Percentiles rank a stretch among this genome's conserved stretches.
phyloP scores from a whole-genome alignment of 495 filamentous ascomycete species.

The Parathielavia appendiculata region DNA sequence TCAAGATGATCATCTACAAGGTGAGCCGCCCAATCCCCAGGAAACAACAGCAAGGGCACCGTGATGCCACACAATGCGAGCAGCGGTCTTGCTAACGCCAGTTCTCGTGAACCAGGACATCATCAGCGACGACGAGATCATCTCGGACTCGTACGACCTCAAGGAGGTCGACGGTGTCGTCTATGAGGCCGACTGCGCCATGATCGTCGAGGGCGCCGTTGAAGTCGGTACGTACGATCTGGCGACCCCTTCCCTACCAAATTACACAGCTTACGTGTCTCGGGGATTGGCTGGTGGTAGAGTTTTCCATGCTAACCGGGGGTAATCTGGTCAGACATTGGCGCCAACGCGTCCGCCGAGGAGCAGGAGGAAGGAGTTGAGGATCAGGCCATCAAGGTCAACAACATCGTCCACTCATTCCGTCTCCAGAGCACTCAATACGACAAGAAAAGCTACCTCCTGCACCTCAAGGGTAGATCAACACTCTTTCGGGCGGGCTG shows the following conservation, averaged over 20 bases:
- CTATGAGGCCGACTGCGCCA: conserved; percentile 85
- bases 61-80: background rate
- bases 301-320: background rate
- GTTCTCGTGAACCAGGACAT: conserved; percentile 58
- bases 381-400: conserved; percentile 68
- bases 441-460: conserved; percentile 79
- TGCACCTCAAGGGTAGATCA: conserved; percentile 69
- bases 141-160: conserved; percentile 86
- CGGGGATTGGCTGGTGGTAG: background rate
- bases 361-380: conserved; percentile 69
- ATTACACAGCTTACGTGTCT: too few relatives aligned
- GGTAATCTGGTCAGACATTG: conserved; percentile 58
- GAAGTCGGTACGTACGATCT: conserved; percentile 57
- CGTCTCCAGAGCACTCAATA: conserved; percentile 69
- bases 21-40: conserved; percentile 48
- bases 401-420: conserved; percentile 93
- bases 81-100: conserved; percentile 17
- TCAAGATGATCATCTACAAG: conserved; percentile 88
- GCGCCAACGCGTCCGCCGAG: conserved; percentile 96
- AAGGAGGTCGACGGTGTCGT: conserved; percentile 68
- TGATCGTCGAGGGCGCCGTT: conserved; percentile 70
- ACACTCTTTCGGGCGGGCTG: background rate
- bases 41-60: conserved; percentile 32
- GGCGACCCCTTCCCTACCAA: background rate
- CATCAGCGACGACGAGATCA: conserved; percentile 85